These are phyloP conservation scores for Hypomontagnella submonticulosa DNA, from an alignment of 495 filamentous ascomycete species.

Conservation along the genomic window DNA sequence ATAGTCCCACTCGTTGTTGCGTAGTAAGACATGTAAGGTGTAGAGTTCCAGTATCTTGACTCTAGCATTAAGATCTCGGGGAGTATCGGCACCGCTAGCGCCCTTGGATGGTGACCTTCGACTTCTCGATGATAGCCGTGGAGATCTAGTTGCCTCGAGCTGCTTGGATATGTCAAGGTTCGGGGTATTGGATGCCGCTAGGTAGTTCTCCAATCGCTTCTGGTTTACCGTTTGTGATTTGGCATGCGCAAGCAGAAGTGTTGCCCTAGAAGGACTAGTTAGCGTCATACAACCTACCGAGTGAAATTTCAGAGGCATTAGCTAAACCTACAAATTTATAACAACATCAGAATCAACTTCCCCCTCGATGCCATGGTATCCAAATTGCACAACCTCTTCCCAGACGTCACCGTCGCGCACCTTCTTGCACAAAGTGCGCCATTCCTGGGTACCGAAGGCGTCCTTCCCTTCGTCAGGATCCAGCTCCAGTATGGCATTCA, in stretches of 20 bases:
- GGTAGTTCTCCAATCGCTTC: slow-evolving; percentile 87
- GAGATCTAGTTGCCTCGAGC: slow-evolving; percentile 52
- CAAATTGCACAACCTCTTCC: slow-evolving; percentile 88
- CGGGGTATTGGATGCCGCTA: slow-evolving; percentile 78
- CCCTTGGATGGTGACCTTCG: slow-evolving; percentile 52
- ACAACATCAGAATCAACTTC: slow-evolving; percentile 95
- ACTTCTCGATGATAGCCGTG: slow-evolving; percentile 38
- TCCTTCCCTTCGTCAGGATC: slow-evolving; percentile 90
- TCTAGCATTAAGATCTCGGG: slow-evolving; percentile 77
- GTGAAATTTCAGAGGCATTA: background rate
- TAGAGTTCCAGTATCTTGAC: slow-evolving; percentile 94
- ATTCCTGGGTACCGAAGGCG: slow-evolving; percentile 83
- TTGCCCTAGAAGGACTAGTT: slow-evolving; percentile 66
- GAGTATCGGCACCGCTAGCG: slow-evolving; percentile 75
- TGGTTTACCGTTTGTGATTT: slow-evolving; percentile 83
- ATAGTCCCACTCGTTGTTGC: slow-evolving; percentile 95
- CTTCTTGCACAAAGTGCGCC: slow-evolving; percentile 80
- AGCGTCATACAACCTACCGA: slow-evolving; percentile 13
- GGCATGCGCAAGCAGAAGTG: slow-evolving; percentile 87
- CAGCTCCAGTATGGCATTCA: slow-evolving; percentile 89
- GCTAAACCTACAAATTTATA: slow-evolving; percentile 77
- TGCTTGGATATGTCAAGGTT: slow-evolving; percentile 73
- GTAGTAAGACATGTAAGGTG: slow-evolving; percentile 88
- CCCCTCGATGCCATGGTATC: slow-evolving; percentile 86
- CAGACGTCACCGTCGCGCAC: slow-evolving; percentile 88